A percentile compares a stretch with the other conserved stretches of the same genome.
These are phyloP conservation scores for Xylaria telfairii DNA, from an alignment of 495 filamentous ascomycete genomes.

Conservation along the genomic window DNA sequence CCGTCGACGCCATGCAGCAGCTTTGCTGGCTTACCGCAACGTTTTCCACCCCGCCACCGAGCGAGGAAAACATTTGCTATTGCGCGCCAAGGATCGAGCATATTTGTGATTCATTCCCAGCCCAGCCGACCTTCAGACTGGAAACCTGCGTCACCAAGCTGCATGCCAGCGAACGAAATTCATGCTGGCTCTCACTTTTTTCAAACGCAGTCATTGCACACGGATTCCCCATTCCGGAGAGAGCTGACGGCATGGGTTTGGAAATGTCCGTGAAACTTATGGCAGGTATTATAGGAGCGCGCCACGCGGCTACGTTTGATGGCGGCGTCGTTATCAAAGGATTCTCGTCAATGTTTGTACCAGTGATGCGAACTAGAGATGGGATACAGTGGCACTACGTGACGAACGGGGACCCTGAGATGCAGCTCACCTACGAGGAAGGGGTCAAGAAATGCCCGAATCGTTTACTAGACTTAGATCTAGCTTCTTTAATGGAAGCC, in stretches of 20 bases:
- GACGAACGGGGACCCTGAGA: not conserved
- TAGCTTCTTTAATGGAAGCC: not conserved
- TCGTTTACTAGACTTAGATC: not conserved
- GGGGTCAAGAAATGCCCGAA: not conserved
- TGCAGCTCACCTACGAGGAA: conserved; percentile 6
- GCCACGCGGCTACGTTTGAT: conserved; percentile 5
- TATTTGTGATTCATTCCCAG: not conserved
- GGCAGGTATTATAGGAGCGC: conserved; percentile 7
- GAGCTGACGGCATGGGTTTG: not conserved
- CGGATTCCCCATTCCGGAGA: conserved; percentile 3
- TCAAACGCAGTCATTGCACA: conserved; percentile 1
- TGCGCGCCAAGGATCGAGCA: not conserved
- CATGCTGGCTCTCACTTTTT: conserved; percentile 12
- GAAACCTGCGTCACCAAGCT: not conserved
- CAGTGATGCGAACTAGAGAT: conserved; percentile 6
- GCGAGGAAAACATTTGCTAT: not conserved
- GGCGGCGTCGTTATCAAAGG: conserved; percentile 10
- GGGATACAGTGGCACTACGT: conserved; percentile 15
- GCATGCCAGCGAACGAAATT: not conserved
- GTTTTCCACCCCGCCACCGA: not conserved
- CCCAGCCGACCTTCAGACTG: not conserved
- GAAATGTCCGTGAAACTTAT: conserved; percentile 12
- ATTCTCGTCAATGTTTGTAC: conserved; percentile 4
- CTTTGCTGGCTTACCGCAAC: conserved; percentile 7
- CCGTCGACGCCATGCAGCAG: not conserved